phyloP scores from a whole-genome alignment of 805 yeast genomes.

The Saccharomycopsis fibuligera region DNA sequence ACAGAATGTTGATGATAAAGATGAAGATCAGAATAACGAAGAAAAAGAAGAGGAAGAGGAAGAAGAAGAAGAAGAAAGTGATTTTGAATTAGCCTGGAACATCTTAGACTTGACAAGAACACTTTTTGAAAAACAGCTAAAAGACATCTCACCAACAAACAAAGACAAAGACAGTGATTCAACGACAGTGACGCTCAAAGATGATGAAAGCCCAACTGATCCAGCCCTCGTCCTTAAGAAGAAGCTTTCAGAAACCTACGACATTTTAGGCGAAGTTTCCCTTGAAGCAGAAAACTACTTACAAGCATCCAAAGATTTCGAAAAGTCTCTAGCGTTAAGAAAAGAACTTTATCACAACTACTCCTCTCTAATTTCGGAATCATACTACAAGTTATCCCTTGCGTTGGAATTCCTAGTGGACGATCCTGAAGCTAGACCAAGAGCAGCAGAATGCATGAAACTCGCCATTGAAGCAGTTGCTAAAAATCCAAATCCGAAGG shows the following conservation, averaged over 20 bases:
- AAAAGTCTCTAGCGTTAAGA: conserved; percentile 49
- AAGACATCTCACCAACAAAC: conserved; percentile 23
- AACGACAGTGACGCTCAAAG: conserved; percentile 26
- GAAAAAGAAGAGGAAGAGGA: conserved; percentile 23
- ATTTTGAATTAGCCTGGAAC: conserved; percentile 84
- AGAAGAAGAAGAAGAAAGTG: conserved; percentile 25
- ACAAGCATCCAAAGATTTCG: conserved; percentile 70
- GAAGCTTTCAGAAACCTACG: conserved; percentile 68
- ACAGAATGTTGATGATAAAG: conserved; percentile 30
- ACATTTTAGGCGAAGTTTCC: conserved; percentile 82
- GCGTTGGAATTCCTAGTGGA: conserved; percentile 70
- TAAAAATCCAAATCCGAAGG: conserved; percentile 29
- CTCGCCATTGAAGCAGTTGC: conserved; percentile 47
- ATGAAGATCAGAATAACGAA: conserved; percentile 21
- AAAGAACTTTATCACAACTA: conserved; percentile 40
- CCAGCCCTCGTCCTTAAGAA: conserved; percentile 34
- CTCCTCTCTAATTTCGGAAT: conserved; percentile 61
- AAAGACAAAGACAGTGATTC: conserved; percentile 21
- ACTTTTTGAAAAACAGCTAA: conserved; percentile 44
- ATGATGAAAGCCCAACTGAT: conserved; percentile 26
- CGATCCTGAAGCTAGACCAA: conserved; percentile 37
- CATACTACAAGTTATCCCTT: conserved; percentile 72
- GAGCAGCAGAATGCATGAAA: conserved; percentile 49
- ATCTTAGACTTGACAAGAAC: conserved; percentile 72
- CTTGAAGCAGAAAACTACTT: conserved; percentile 82